Evolutionary conservation across 108 stramenopile genomes (phyloP), one percentile per base, ranked within the genome.

Genomic region (Bacterosira constricta): DNA sequence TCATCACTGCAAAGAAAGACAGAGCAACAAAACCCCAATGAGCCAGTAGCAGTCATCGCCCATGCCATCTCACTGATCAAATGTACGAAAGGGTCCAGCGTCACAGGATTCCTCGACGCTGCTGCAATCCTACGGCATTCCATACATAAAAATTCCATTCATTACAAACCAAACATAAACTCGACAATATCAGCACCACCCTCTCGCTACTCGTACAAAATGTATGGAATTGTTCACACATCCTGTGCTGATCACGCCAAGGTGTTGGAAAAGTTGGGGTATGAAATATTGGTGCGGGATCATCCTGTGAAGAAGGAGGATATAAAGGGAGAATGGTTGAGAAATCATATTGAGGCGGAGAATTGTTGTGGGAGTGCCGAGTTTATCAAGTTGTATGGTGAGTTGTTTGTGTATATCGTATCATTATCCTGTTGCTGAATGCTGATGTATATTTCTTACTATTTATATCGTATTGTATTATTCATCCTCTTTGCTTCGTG

Each of bases 11-110:
- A n/a, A n/a, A n/a, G n/a, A n/a, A n/a, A n/a, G n/a, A n/a, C n/a
- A n/a, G n/a, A n/a, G n/a, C n/a, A n/a, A n/a, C n/a, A 45, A 42
- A 41, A 45, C 17, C 26, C 27, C 3, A 4, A 23, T 6, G 42
- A 10, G 23, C 61, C 61, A 49, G 29, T 35, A 1, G 31, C 34
- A 45, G 63, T 63, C 45, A 78, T 88, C 23, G 87, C 87, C 10
- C 86, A 91, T 49, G 90, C 85, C 46, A 80, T 89, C 45, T 89
- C 88, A 0, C 55, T 91, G 31, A 87, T 91, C 75, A 84, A 87
- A 77, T 90, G 89, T 69, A 32, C 71, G 60, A 79, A 84, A 45
- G 61, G 71, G 17, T 57, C 64, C 2, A 35, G 66, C 23, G 71
- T 79, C 27, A 83, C 79, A 6, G 86, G 86, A 10, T 70, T 89